Conservation (phyloP, 805 yeast species). For the Ogataea ganodermae region DNA sequence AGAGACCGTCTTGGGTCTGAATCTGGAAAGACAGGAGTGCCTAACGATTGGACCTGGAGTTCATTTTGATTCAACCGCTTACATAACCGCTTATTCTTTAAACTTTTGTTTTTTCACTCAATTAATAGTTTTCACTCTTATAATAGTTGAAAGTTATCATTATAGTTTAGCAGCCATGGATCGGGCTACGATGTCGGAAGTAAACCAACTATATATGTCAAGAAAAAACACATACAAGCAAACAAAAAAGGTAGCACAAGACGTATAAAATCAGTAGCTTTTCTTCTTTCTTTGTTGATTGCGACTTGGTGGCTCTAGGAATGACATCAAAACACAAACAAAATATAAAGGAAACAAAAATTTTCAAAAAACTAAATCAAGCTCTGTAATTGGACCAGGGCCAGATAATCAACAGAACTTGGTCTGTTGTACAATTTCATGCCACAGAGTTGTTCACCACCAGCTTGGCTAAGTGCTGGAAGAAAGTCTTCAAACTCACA, state of each 20-base stretch:
- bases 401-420: not conserved
- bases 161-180: not conserved
- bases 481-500: constrained; percentile 90
- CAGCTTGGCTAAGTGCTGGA: constrained; percentile 90
- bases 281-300: not conserved
- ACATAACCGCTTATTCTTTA: not conserved
- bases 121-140: not conserved
- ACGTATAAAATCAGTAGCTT: not conserved
- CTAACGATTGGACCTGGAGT: constrained; percentile 56
- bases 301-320: not conserved
- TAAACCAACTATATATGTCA: not conserved
- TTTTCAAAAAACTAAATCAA: not conserved
- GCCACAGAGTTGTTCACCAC: constrained; percentile 56
- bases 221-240: not conserved
- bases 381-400: too few species aligned
- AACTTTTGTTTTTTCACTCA: too few species aligned
- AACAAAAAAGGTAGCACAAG: not conserved
- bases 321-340: constrained; percentile 1
- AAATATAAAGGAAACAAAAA: not conserved
- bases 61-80: constrained; percentile 39
- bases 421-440: constrained; percentile 4
- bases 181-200: not conserved
- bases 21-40: constrained; percentile 35
- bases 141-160: not conserved
- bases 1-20: constrained; percentile 36